Base-by-base conservation (phyloP, 140 eudicot genomes). In the Bidens hawaiensis region DNA sequence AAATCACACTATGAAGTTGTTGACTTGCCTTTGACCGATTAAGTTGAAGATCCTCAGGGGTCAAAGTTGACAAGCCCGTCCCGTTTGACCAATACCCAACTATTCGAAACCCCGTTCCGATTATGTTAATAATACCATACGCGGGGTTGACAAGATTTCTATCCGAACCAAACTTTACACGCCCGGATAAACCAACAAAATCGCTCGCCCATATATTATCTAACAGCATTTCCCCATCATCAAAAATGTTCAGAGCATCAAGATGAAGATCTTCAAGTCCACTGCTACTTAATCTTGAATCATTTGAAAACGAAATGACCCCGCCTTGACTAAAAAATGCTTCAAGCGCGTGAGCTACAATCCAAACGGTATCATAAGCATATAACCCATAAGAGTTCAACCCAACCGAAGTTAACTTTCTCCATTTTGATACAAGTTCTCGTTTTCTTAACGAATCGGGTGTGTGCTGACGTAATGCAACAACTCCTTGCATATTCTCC, bases 351-450 rank as follows among this genome's bases (percentile, higher is more conserved):
- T 83, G 97, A 45, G 99, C 99, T 52, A 85, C 51, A 24, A 85
- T 66, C 94, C 94, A 88, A 45, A 88, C 90, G 22, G 84, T 78
- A 71, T 93, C 99, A 64, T 93, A 93, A 57, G 99, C 90, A 73
- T 81, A 79, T 26, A 93, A 85, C 3, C 76, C 99, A 22, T 93
- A 93, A 8, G 95, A 67, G 73, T 76, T 88, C 33, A 88, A 70
- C 68, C 99, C 94, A 22, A 83, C 49, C 9, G 84, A 74, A 33
- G 82, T 79, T 62, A 79, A 27, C 15, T 81, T 79, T 6, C 72
- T 76, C 87, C 85, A 93, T 61, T 80, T 83, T 4, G 74, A 71
- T n/a, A 71, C 31, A 69, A 93, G 81, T 6, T 51, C 64, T 71
- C 58, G 67, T 61, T 87, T 90, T 51, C 52, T 65, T 24, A 65